Percentiles rank a stretch among this genome's conserved stretches.
phyloP scores from a whole-genome alignment of 2,329 filamentous ascomycete species.

The Phaeosphaeriaceae sp. region DNA sequence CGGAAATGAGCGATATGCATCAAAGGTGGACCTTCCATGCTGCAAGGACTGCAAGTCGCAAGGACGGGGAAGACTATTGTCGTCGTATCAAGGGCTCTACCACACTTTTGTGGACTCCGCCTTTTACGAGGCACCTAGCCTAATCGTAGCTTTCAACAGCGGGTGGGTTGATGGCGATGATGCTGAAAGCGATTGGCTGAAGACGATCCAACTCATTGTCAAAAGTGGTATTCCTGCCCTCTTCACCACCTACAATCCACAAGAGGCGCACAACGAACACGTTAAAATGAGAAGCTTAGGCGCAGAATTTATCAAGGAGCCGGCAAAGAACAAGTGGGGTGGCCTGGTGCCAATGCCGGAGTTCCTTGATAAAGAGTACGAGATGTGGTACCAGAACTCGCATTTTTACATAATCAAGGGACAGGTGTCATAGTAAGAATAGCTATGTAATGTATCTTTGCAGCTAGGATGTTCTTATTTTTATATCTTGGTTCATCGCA shows the following conservation, averaged over 20 bases:
- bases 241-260: conserved; percentile 23
- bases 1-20: conserved; percentile 5
- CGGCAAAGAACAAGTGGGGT: conserved; percentile 19
- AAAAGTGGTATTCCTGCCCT: conserved; percentile 14
- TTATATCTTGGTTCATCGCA: not conserved
- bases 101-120: conserved; percentile 18
- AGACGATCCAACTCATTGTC: conserved; percentile 19
- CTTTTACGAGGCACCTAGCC: conserved; percentile 19
- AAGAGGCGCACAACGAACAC: conserved; percentile 17
- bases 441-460: not conserved
- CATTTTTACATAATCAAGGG: conserved; percentile 21
- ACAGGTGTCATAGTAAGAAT: not conserved
- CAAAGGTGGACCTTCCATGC: conserved; percentile 15
- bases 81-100: conserved; percentile 21
- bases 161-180: conserved; percentile 24
- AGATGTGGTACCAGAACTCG: conserved; percentile 25
- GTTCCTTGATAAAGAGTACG: conserved; percentile 23
- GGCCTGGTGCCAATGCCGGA: conserved; percentile 24
- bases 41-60: conserved; percentile 16
- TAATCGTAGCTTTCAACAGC: conserved; percentile 26
- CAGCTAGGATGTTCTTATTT: not conserved
- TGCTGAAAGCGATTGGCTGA: conserved; percentile 19
- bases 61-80: conserved; percentile 11
- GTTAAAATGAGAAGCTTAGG: conserved; percentile 8
- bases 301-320: conserved; percentile 15